Percentiles rank a stretch among this genome's conserved stretches.
phyloP scores from a whole-genome alignment of 108 stramenopile species.

The Chaetoceros muelleri region DNA sequence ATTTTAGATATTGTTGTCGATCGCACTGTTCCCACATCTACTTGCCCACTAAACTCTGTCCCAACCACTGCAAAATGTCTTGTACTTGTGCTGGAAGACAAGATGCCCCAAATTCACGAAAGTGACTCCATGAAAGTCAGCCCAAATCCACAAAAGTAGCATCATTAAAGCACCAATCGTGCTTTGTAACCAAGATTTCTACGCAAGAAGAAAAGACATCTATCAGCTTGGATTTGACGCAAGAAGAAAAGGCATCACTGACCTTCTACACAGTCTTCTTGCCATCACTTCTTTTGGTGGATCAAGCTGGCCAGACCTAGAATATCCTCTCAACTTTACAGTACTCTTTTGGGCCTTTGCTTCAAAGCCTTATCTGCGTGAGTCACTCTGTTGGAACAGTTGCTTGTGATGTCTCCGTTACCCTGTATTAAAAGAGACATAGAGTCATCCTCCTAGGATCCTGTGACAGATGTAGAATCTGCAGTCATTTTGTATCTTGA shows the following conservation, averaged over 20 bases:
- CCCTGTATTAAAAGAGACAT: conserved; percentile 42
- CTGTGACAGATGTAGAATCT: conserved; percentile 26
- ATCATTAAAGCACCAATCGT: too few relatives aligned
- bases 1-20: too few relatives aligned
- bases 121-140: too few relatives aligned
- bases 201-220: too few relatives aligned
- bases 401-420: conserved; percentile 34
- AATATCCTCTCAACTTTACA: conserved; percentile 32
- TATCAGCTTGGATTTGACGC: conserved; percentile 12
- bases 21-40: too few relatives aligned
- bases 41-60: too few relatives aligned
- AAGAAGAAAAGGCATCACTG: conserved; percentile 40
- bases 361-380: conserved; percentile 10
- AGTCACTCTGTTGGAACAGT: conserved; percentile 21
- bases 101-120: too few relatives aligned
- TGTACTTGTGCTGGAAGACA: too few relatives aligned
- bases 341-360: conserved; percentile 20
- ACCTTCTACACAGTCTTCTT: conserved; percentile 46
- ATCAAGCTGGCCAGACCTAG: conserved; percentile 27
- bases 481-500: conserved; percentile 35
- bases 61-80: too few relatives aligned
- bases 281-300: conserved; percentile 50
- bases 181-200: too few relatives aligned
- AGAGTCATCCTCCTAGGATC: conserved; percentile 61
- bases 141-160: too few relatives aligned